phyloP scores from a whole-genome alignment of 495 filamentous ascomycete species.

The Recurvomyces mirabilis region DNA sequence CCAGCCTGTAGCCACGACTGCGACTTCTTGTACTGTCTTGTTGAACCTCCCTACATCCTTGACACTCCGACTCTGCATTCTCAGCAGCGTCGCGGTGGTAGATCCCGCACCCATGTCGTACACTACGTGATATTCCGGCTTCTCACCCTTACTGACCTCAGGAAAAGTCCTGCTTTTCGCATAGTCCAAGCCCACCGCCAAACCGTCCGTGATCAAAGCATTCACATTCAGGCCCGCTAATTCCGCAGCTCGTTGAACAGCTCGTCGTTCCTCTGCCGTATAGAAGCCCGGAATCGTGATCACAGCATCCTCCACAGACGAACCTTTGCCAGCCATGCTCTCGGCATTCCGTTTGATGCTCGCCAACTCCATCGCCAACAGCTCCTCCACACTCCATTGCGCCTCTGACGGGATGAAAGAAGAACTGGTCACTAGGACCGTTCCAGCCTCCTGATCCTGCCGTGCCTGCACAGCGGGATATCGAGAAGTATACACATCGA shows the following conservation, averaged over 20 bases:
- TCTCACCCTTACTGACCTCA: conserved; percentile 66
- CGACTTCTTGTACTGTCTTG: conserved; percentile 91
- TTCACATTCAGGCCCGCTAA: conserved; percentile 80
- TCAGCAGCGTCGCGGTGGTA: conserved; percentile 86
- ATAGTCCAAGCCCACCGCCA: conserved; percentile 91
- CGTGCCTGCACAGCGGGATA: conserved; percentile 59
- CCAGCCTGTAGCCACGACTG: conserved; percentile 77
- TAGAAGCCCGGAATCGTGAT: conserved; percentile 90
- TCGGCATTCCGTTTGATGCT: conserved; percentile 81
- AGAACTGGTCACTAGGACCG: conserved; percentile 65
- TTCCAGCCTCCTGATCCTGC: conserved; percentile 48
- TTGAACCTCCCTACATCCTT: conserved; percentile 91
- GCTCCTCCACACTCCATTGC: conserved; percentile 78
- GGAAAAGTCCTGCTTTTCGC: conserved; percentile 85
- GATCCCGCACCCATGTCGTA: conserved; percentile 98
- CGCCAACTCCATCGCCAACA: conserved; percentile 92
- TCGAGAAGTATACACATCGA: conserved; percentile 54
- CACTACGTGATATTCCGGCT: conserved; percentile 84
- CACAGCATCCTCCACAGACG: conserved; percentile 63
- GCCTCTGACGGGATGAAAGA: conserved; percentile 54
- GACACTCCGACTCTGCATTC: conserved; percentile 76
- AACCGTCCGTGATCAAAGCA: conserved; percentile 74
- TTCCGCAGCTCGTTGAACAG: conserved; percentile 67
- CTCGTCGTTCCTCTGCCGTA: conserved; percentile 76
- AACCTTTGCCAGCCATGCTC: conserved; percentile 66